Conservation (phyloP, 2,329 filamentous ascomycete genomes). For the Fusarium sp. region DNA sequence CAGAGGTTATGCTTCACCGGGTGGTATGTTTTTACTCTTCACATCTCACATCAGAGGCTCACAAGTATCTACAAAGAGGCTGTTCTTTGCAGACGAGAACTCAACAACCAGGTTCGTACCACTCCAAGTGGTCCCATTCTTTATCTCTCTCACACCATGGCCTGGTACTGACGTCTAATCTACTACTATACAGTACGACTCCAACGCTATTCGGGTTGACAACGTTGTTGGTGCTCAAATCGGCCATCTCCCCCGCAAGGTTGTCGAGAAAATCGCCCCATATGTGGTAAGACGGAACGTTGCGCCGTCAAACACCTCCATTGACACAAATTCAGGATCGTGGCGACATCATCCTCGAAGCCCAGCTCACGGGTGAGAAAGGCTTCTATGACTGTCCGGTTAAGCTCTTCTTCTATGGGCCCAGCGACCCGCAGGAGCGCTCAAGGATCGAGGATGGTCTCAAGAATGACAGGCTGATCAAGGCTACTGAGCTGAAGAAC, state of each 20-base stretch:
- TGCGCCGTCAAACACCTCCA: not conserved
- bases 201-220: slow-evolving; percentile 81
- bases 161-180: slow-evolving; percentile 12
- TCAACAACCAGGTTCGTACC: slow-evolving; percentile 66
- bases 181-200: slow-evolving; percentile 65
- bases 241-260: slow-evolving; percentile 77
- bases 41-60: not conserved
- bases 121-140: slow-evolving; percentile 30
- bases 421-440: slow-evolving; percentile 66
- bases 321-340: slow-evolving; percentile 62
- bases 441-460: slow-evolving; percentile 71
- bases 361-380: slow-evolving; percentile 75
- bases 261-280: slow-evolving; percentile 78
- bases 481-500: slow-evolving; percentile 67
- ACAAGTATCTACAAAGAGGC: slow-evolving; percentile 57
- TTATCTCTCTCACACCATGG: not conserved
- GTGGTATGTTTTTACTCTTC: slow-evolving; percentile 53
- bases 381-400: slow-evolving; percentile 79
- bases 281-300: slow-evolving; percentile 69
- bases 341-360: slow-evolving; percentile 75
- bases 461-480: slow-evolving; percentile 74
- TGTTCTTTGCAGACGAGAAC: slow-evolving; percentile 74
- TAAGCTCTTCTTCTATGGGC: slow-evolving; percentile 76
- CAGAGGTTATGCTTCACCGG: slow-evolving; percentile 69
- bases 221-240: slow-evolving; percentile 83